Evolutionary conservation across 345 rosid species (phyloP).

Genomic region (Hibiscus syriacus): DNA sequence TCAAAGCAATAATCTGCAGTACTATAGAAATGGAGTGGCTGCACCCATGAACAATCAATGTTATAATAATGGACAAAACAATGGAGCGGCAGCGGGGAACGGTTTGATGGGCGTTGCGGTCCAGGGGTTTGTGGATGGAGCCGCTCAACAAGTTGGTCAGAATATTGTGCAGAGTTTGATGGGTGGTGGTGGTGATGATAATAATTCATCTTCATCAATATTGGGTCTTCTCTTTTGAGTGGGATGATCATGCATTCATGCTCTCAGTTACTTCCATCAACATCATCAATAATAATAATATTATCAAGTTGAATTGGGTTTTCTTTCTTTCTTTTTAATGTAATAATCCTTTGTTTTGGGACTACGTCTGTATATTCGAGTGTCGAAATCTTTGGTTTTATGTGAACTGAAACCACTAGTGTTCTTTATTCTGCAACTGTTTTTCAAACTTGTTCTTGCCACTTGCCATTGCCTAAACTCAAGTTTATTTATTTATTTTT

Average conservation of each 20-base stretch:
- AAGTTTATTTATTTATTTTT: no score
- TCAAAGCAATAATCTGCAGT: neutral
- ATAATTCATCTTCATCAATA: neutral
- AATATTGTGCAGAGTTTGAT: constrained; percentile 9
- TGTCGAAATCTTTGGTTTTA: neutral
- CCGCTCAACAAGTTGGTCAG: constrained; percentile 25
- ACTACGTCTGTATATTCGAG: neutral
- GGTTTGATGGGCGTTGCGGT: neutral
- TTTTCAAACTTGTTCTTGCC: neutral
- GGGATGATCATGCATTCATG: neutral
- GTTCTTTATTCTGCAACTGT: neutral
- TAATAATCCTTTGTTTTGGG: neutral
- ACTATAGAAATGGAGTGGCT: neutral
- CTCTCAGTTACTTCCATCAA: neutral
- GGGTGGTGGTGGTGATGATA: constrained; percentile 8
- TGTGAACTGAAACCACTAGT: neutral
- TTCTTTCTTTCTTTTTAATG: neutral
- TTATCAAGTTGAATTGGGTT: neutral
- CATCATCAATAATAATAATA: neutral
- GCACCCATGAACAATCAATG: neutral
- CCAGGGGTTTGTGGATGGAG: constrained; percentile 16
- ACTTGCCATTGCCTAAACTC: no score
- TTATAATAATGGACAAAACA: neutral
- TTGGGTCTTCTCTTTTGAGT: neutral
- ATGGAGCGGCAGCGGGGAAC: constrained; percentile 3